Evolutionary conservation across 805 yeast species (phyloP).

Genomic region (Kodamaea hsintzibuensis): DNA sequence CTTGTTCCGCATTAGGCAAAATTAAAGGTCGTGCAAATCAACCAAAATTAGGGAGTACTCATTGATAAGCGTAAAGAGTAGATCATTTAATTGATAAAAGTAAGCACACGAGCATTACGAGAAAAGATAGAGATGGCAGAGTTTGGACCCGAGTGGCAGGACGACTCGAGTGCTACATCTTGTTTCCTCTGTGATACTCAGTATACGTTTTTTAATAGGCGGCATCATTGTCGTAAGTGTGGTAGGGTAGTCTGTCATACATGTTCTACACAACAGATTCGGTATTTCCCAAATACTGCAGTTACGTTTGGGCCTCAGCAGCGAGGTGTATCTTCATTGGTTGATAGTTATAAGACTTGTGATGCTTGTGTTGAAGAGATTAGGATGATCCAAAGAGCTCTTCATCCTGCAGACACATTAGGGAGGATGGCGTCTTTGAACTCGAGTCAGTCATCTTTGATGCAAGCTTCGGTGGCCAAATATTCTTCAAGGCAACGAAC

Average conservation of each 20-base stretch:
- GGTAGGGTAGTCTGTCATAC: conserved; percentile 75
- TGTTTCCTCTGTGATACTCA: conserved; percentile 57
- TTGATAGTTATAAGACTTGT: conserved; percentile 62
- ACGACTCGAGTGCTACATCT: conserved; percentile 51
- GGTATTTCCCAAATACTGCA: conserved; percentile 24
- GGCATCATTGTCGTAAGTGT: conserved; percentile 84
- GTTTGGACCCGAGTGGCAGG: conserved; percentile 62
- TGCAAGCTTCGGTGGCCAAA: conserved; percentile 6
- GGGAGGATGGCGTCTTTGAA: conserved; percentile 5
- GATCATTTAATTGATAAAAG: background rate
- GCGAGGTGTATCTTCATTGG: conserved; percentile 12
- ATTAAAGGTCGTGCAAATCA: background rate
- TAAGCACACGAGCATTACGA: background rate
- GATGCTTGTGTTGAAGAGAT: conserved; percentile 65
- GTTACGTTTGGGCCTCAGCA: conserved; percentile 18
- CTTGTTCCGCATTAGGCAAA: background rate
- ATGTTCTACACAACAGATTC: conserved; percentile 57
- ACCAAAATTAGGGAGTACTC: background rate
- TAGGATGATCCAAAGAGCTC: conserved; percentile 22
- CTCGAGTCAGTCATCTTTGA: conserved; percentile 7
- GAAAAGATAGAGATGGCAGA: conserved; percentile 1
- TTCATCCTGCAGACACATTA: conserved; percentile 8
- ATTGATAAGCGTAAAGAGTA: background rate
- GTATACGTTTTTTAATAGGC: conserved; percentile 64
- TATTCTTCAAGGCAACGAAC: conserved; percentile 6